These are phyloP conservation scores for Eutypa lata DNA, from an alignment of 2,329 filamentous ascomycete genomes.

Conservation along the genomic window DNA sequence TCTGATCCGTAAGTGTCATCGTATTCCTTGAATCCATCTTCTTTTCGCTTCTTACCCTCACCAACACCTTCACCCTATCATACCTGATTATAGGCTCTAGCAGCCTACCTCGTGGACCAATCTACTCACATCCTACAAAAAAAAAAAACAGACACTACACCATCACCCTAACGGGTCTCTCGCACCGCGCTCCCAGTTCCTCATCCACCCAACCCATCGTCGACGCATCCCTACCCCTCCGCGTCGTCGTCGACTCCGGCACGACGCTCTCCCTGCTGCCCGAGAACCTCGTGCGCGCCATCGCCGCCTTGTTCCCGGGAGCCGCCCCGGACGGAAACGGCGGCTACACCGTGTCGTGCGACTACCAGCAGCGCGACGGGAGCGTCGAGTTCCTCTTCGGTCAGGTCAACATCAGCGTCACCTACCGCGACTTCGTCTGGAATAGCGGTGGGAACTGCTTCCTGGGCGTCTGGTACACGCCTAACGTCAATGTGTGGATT, in stretches of 20 bases:
- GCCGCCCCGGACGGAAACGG: conserved; percentile 38
- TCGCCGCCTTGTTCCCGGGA: conserved; percentile 40
- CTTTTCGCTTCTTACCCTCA: background rate
- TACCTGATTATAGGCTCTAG: no score
- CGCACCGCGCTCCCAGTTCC: conserved; percentile 14
- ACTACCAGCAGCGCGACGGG: conserved; percentile 30
- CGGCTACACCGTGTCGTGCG: conserved; percentile 44
- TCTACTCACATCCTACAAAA: background rate
- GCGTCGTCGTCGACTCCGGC: conserved; percentile 51
- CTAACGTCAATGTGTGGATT: conserved; percentile 22
- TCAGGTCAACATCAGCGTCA: conserved; percentile 22
- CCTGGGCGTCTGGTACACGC: conserved; percentile 22
- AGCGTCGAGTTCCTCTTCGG: conserved; percentile 49
- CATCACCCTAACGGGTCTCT: conserved; percentile 20
- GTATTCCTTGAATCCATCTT: background rate
- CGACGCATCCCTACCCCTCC: conserved; percentile 28
- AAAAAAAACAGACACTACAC: conserved; percentile 24
- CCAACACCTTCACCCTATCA: no score
- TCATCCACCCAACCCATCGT: conserved; percentile 5
- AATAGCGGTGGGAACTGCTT: conserved; percentile 23
- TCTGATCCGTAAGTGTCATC: conserved; percentile 25
- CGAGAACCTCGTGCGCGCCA: conserved; percentile 35
- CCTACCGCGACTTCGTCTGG: conserved; percentile 30
- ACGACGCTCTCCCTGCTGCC: conserved; percentile 49
- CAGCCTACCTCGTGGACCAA: no score